phyloP scores from a whole-genome alignment of 2,329 filamentous ascomycete genomes.

The Exophiala sideris region DNA sequence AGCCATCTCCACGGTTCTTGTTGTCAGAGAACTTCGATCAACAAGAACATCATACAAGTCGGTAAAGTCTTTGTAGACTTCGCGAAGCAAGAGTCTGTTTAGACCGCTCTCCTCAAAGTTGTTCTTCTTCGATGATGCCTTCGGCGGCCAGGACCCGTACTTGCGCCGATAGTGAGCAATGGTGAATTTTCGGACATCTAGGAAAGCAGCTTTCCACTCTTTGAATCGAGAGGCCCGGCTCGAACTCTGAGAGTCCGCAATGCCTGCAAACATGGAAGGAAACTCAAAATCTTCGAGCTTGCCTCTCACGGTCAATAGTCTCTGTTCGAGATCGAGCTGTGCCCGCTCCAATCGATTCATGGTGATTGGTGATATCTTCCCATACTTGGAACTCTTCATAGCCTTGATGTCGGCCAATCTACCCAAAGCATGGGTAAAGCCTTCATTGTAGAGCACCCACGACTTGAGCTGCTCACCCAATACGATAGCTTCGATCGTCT shows the following conservation, averaged over 20 bases:
- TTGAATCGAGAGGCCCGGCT: conserved; percentile 80
- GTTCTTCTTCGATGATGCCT: conserved; percentile 88
- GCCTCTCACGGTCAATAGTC: conserved; percentile 66
- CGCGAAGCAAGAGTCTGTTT: conserved; percentile 76
- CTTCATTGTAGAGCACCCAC: conserved; percentile 79
- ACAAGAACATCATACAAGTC: conserved; percentile 84
- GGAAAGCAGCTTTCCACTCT: conserved; percentile 73
- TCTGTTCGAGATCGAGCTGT: conserved; percentile 71
- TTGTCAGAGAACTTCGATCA: conserved; percentile 73
- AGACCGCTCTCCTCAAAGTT: conserved; percentile 79
- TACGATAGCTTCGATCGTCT: conserved; percentile 85
- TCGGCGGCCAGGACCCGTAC: conserved; percentile 82
- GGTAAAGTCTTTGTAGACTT: conserved; percentile 81
- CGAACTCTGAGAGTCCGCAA: conserved; percentile 77
- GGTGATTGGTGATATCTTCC: conserved; percentile 67
- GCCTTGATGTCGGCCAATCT: conserved; percentile 73
- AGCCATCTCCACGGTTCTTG: conserved; percentile 69
- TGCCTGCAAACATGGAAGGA: conserved; percentile 80
- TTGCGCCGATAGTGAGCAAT: conserved; percentile 66
- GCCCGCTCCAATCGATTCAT: conserved; percentile 78
- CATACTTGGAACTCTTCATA: conserved; percentile 66
- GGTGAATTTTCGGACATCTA: conserved; percentile 69
- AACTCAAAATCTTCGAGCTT: conserved; percentile 89
- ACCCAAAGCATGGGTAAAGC: conserved; percentile 85
- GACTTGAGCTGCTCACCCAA: conserved; percentile 84